Base-by-base conservation (phyloP, 495 filamentous ascomycete genomes). In the Penicillium manginii region DNA sequence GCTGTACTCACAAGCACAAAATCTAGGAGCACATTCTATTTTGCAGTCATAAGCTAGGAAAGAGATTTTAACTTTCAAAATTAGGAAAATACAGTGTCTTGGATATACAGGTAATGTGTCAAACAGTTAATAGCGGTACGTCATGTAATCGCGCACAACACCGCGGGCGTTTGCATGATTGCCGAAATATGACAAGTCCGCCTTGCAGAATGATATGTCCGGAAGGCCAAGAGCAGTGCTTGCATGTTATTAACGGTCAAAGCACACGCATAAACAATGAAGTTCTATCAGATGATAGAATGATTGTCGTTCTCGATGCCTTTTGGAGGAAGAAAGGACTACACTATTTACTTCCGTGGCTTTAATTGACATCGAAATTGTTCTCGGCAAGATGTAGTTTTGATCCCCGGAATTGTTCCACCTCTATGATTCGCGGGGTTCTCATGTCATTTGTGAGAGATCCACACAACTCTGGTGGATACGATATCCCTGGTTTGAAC, bases 401-500 rank as follows among this genome's bases (percentile, higher is more conserved):
- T 33, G 11, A 18, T 18, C 54, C 55, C 45, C 32, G 46, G 17
- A 22, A 19, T 46, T 19, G n/a, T 43, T 57, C n/a, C 18, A 39
- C 11, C 31, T 54, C 10, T 48, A 14, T 59, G 51, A 65, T 54
- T 57, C 23, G 55, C 61, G 48, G 26, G 39, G 9, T 22, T 1
- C 6, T 29, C 19, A 39, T 46, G 40, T 52, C 32, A 42, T 12
- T 51, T 52, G 51, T 23, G 31, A 49, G 33, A 42, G 40, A 45
- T 59, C 14, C 17, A 46, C n/a, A 31, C 9, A 46, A 46, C 11
- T 17, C 9, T 31, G 22, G 21, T 45, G 4, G 31, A 67, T 61
- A 67, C 61, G 61, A 67, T 50, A 67, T 45, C 40, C 61, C 58
- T 40, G 21, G 46, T 42, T 17, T 29, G 43, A 46, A 51, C 50